Evolutionary conservation across 192 early-diverging fungal genomes (phyloP), one percentile per base, ranked within the genome.

Genomic region (Coemansia brasiliensis): DNA sequence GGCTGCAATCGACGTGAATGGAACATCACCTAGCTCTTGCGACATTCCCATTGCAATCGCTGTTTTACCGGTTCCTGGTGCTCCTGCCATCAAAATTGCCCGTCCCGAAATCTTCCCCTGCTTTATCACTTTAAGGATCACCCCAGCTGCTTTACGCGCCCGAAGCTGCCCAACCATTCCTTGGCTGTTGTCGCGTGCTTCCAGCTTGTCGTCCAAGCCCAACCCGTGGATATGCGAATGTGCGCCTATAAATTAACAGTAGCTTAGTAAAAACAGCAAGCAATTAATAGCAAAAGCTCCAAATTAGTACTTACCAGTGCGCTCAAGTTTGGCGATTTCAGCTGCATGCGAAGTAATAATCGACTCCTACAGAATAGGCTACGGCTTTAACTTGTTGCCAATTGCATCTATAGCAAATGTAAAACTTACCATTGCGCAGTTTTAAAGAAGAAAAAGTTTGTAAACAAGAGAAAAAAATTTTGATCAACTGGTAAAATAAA

Each of bases 11-110:
- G 95, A 94, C 18, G 95, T 99, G 59, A 99, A 99, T 3, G 96
- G 96, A 4, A 98, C 94, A 43, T 98, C 96, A 24, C 96, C 96
- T 3, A 99, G 84, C 16, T 94, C 91, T 71, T 92, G 94, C 26
- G 94, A 92, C 90, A 95, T 95, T 16, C 93, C 96, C 95, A 98
- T 98, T 9, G 96, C 96, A 74, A 99, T 98, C 25, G 96, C 96
- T 1, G 96, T 99, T 83, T 99, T 99, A 65, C 96, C 96, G 4
- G 96, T 96, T 41, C 93, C 94, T 4, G 96, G 96, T n/a, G 94
- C 90, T 16, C 96, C 96, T 22, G 96, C 96, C 89, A 99, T 96
- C 60, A 99, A 79, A 37, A 99, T 89, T 9, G 96, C 94, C 9
- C 96, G 85, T 42, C 96, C 96, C 25, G 95, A 94, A 72, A 95